Conservation (phyloP, 1,139 yeast species). For the Geotrichum siamense region DNA sequence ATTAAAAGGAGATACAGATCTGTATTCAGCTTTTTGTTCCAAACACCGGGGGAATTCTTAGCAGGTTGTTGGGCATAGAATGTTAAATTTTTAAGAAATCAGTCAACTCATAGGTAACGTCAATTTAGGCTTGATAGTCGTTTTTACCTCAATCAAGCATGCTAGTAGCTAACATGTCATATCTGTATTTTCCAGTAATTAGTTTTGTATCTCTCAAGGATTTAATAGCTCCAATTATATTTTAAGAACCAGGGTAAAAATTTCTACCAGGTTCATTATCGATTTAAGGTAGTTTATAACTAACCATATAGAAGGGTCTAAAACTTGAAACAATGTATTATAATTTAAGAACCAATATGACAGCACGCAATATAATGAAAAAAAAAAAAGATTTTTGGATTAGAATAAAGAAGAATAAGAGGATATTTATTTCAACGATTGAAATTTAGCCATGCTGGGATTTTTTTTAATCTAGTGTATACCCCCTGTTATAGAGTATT, state of each 20-base stretch:
- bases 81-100: slow-evolving; percentile 90
- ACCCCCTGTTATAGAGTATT: no score
- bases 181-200: slow-evolving; percentile 83
- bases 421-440: background rate
- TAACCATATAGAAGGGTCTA: slow-evolving; percentile 29
- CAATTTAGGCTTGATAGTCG: slow-evolving; percentile 97
- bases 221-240: slow-evolving; percentile 70
- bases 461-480: no score
- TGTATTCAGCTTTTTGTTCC: slow-evolving; percentile 95
- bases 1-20: slow-evolving; percentile 96
- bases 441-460: background rate
- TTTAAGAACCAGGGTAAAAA: slow-evolving; percentile 49
- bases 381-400: background rate
- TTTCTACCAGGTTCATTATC: slow-evolving; percentile 37
- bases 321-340: slow-evolving; percentile 11
- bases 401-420: background rate
- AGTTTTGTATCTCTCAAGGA: slow-evolving; percentile 92
- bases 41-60: slow-evolving; percentile 74
- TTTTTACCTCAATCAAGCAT: slow-evolving; percentile 98
- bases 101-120: slow-evolving; percentile 78
- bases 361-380: slow-evolving; percentile 10
- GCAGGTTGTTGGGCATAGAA: slow-evolving; percentile 74
- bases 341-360: slow-evolving; percentile 5
- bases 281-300: slow-evolving; percentile 35
- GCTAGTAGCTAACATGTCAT: slow-evolving; percentile 93